A percentile compares a stretch with the other conserved stretches of the same genome.
Evolutionary conservation across 1,284 basidiomycete species (phyloP).

Genomic region (Malassezia dermatis): DNA sequence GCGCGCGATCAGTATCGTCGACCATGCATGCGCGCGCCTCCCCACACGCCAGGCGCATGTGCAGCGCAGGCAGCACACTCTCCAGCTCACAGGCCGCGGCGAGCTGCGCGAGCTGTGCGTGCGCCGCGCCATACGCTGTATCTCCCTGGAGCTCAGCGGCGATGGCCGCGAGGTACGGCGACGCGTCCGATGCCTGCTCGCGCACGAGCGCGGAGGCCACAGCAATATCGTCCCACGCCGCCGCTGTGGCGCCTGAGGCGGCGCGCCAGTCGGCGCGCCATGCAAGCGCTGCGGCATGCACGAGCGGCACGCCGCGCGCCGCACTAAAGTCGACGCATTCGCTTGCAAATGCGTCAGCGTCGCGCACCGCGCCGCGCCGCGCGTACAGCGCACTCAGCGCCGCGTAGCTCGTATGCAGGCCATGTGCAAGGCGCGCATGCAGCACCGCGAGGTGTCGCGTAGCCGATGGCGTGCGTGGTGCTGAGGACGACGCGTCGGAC

Average conservation of each 20-base stretch:
- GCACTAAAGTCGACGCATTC: constrained; percentile 33
- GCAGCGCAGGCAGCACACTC: neutral
- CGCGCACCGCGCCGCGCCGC: constrained; percentile 30
- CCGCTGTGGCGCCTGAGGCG: constrained; percentile 21
- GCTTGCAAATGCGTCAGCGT: constrained; percentile 32
- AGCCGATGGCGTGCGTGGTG: neutral
- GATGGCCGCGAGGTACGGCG: neutral
- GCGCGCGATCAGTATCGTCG: neutral
- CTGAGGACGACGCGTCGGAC: neutral
- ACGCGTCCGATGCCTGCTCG: neutral
- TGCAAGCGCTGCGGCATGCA: constrained; percentile 22
- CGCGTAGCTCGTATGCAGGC: constrained; percentile 13
- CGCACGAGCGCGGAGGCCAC: neutral
- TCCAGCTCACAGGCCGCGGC: neutral
- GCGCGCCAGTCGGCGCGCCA: constrained; percentile 22
- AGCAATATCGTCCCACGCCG: neutral
- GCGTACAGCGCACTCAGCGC: constrained; percentile 25
- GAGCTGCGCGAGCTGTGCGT: neutral
- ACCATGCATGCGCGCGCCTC: neutral
- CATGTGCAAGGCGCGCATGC: constrained; percentile 5
- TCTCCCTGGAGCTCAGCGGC: neutral
- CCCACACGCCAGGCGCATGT: neutral
- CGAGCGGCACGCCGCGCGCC: constrained; percentile 19
- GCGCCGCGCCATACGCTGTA: neutral
- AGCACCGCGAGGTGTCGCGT: neutral